Percentiles rank a stretch among this genome's conserved stretches.
Evolutionary conservation across 1,284 basidiomycete species (phyloP).

Genomic region (Cerioporus squamosus): DNA sequence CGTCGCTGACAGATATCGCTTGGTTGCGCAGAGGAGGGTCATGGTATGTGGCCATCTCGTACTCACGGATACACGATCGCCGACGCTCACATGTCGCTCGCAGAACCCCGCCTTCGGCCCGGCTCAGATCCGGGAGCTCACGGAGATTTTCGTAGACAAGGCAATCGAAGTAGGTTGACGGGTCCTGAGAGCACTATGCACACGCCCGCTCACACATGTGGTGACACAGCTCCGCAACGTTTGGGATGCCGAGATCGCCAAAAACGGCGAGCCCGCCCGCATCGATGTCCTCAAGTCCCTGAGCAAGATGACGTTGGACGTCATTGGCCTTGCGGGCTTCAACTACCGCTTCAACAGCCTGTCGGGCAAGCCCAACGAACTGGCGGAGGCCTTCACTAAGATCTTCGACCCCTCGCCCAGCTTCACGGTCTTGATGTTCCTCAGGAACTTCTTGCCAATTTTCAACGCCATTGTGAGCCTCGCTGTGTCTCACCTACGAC

Average conservation of each 20-base stretch:
- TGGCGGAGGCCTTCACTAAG: constrained; percentile 43
- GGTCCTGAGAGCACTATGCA: neutral
- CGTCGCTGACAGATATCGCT: neutral
- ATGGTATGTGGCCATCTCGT: constrained; percentile 6
- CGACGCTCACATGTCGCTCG: neutral
- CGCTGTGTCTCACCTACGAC: neutral
- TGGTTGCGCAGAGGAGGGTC: constrained; percentile 13
- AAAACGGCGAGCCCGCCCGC: constrained; percentile 17
- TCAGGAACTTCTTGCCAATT: constrained; percentile 12
- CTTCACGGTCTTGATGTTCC: constrained; percentile 5
- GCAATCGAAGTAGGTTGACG: constrained; percentile 43
- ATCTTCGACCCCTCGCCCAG: constrained; percentile 14
- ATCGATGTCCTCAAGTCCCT: constrained; percentile 48
- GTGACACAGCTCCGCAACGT: constrained; percentile 31
- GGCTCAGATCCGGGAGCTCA: constrained; percentile 55
- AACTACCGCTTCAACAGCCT: constrained; percentile 48
- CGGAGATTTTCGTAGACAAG: constrained; percentile 59
- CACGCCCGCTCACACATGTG: neutral
- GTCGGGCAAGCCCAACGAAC: constrained; percentile 38
- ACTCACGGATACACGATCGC: neutral
- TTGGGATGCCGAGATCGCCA: constrained; percentile 25
- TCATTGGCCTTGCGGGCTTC: constrained; percentile 56
- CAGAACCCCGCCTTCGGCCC: constrained; percentile 65
- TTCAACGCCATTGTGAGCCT: constrained; percentile 19
- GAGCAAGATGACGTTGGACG: constrained; percentile 49